Base-by-base conservation (phyloP, 2,329 filamentous ascomycete genomes). In the Pseudomassariella vexata region DNA sequence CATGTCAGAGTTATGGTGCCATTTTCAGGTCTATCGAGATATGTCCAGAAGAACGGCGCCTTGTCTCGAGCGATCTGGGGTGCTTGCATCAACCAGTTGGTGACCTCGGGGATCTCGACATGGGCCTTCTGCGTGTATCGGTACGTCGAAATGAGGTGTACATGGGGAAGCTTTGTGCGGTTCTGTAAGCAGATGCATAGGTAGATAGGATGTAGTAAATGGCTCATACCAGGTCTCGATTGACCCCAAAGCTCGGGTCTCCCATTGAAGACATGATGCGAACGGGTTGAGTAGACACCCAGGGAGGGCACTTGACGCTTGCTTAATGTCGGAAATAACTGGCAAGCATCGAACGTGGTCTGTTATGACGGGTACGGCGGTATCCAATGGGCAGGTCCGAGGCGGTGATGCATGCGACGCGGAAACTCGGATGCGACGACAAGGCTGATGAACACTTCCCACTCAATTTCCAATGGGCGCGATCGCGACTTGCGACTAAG, bases 21-120 rank as follows among this genome's bases (percentile, higher is more conserved):
- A 59, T 94, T 86, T 32, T 72, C 72, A 9, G 90, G 90, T 32
- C 79, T 75, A 48, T 92, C 79, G 35, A 96, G 76, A 57, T 90
- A 95, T 27, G 84, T 89, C 90, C 90, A 98, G 61, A 82, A 85
- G 71, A 98, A 89, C 3, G 90, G 78, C 29, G 88, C 82, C 42
- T 80, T 70, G 52, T 94, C 83, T 57, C 86, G 85, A 46, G 89
- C 83, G 40, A 95, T 83, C 52, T 85, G 82, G 7, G 89, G 86
- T 23, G 88, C 89, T 49, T 80, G 77, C 52, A 89, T 70, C 39
- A 96, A 75, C 71, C 86, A 90, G 50, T 85, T 81, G 39, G 87
- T 82, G 17, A 90, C 85, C 44, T 89, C 83, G 36, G 83, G 76
- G 19, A 85, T 68, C 46, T 82, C 77, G 45, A 94, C 69, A 32